Conservation (phyloP, 371 early-diverging fungal genomes). For the Nematocida ironsii region DNA sequence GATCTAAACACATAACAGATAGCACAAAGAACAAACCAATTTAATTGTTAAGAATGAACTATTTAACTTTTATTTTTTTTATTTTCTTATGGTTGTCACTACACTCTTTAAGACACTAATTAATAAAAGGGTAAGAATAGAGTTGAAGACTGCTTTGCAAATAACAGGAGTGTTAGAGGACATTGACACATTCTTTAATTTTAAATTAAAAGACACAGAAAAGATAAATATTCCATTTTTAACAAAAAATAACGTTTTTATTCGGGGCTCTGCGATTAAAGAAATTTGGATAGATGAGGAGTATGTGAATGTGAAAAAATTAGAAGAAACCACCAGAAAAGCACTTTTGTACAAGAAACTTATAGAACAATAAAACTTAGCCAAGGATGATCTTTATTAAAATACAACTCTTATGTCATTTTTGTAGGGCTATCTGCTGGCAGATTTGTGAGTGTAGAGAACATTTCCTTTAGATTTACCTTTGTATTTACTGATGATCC, state of each 20-base stretch:
- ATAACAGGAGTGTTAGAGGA: conserved; percentile 31
- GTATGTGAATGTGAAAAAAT: conserved; percentile 17
- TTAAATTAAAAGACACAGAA: conserved; percentile 23
- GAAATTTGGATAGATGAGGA: conserved; percentile 45
- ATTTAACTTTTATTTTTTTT: conserved; percentile 19
- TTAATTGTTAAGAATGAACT: not conserved
- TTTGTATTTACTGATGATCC: conserved; percentile 50
- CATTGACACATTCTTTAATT: conserved; percentile 45
- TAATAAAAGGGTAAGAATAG: conserved; percentile 18
- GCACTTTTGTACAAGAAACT: conserved; percentile 28
- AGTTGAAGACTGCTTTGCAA: conserved; percentile 17
- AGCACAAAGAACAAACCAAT: no score
- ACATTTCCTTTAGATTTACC: conserved; percentile 59
- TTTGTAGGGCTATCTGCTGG: conserved; percentile 50
- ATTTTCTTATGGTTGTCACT: conserved; percentile 4
- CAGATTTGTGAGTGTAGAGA: conserved; percentile 30
- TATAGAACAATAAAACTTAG: not conserved
- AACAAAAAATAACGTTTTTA: conserved; percentile 9
- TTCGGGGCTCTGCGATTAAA: conserved; percentile 38
- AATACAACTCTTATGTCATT: not conserved
- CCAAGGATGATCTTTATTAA: not conserved
- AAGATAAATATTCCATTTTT: conserved; percentile 22
- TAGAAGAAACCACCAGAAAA: conserved; percentile 51
- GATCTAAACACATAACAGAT: no score
- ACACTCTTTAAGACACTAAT: conserved; percentile 48